Evolutionary conservation across 2,329 filamentous ascomycete species (phyloP).

Genomic region (Lojkania enalia): DNA sequence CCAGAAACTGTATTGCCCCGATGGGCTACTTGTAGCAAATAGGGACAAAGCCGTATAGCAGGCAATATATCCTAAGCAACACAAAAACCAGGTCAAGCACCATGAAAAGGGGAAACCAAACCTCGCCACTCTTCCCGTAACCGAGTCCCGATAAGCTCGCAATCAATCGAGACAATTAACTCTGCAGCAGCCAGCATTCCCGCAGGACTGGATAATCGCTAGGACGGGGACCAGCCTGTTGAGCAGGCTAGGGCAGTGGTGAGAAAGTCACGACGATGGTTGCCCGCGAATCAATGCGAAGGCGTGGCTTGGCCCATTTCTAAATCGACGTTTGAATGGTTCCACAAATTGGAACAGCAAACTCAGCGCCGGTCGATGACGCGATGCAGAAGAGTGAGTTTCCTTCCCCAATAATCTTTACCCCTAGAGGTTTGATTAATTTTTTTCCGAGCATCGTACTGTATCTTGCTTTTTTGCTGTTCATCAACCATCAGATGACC

Average conservation of each 20-base stretch:
- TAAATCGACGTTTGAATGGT: no score
- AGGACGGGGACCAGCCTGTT: background rate
- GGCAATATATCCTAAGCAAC: conserved; percentile 4
- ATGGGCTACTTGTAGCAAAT: conserved; percentile 4
- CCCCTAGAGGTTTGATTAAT: no score
- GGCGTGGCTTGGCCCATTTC: no score
- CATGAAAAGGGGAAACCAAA: conserved; percentile 3
- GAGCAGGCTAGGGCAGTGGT: background rate
- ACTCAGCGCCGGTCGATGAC: no score
- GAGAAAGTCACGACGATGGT: no score
- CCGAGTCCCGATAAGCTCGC: conserved; percentile 10
- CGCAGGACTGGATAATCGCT: conserved; percentile 1
- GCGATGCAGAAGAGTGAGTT: no score
- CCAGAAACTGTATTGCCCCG: background rate
- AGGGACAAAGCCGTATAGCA: conserved; percentile 2
- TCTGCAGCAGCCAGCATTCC: background rate
- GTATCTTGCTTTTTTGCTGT: conserved; percentile 21
- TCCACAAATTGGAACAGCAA: no score
- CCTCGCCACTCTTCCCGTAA: conserved; percentile 12
- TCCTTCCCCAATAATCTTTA: no score
- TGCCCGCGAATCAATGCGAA: no score
- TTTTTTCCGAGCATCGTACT: no score
- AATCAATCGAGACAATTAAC: conserved; percentile 6
- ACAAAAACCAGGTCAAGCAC: background rate
- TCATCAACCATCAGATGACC: conserved; percentile 26